phyloP scores from a whole-genome alignment of 2,329 filamentous ascomycete genomes.

The Raffaelea arxii region DNA sequence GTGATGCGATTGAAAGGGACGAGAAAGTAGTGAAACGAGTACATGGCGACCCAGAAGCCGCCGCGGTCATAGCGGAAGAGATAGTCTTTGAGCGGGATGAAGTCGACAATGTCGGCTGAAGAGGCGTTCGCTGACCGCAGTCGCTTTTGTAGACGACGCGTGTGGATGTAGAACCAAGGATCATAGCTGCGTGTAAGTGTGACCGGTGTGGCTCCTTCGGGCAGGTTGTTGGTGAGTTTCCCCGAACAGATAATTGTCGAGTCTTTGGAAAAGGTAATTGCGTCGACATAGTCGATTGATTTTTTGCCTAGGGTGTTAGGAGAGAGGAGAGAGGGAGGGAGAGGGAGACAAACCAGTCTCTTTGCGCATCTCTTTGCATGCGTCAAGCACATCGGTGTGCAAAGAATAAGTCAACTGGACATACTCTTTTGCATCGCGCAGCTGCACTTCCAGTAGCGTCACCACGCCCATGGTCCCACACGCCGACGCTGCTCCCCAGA shows the following conservation, averaged over 20 bases:
- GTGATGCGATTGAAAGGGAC: constrained; percentile 57
- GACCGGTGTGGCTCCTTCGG: constrained; percentile 21
- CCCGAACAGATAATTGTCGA: constrained; percentile 53
- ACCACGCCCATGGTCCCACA: constrained; percentile 52
- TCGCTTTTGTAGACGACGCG: constrained; percentile 29
- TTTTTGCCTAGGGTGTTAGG: neutral
- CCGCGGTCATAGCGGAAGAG: constrained; percentile 63
- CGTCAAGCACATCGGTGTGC: constrained; percentile 28
- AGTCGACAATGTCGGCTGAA: constrained; percentile 24
- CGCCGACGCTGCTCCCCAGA: constrained; percentile 47
- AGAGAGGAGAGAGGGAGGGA: neutral
- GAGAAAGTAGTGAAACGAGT: constrained; percentile 55
- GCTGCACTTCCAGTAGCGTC: constrained; percentile 47
- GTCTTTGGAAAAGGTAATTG: constrained; percentile 49
- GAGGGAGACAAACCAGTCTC: neutral
- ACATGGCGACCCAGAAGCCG: constrained; percentile 56
- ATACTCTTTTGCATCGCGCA: constrained; percentile 41
- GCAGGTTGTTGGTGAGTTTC: constrained; percentile 38
- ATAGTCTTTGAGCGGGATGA: constrained; percentile 54
- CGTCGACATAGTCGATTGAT: constrained; percentile 54
- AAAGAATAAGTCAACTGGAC: constrained; percentile 47
- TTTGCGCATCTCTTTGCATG: constrained; percentile 30
- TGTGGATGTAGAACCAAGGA: constrained; percentile 68
- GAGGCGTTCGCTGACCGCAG: constrained; percentile 14
- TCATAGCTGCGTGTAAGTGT: constrained; percentile 50